A percentile compares a stretch with the other conserved stretches of the same genome.
Conservation (phyloP, 768 basidiomycete species). For the Terana coerulea region DNA sequence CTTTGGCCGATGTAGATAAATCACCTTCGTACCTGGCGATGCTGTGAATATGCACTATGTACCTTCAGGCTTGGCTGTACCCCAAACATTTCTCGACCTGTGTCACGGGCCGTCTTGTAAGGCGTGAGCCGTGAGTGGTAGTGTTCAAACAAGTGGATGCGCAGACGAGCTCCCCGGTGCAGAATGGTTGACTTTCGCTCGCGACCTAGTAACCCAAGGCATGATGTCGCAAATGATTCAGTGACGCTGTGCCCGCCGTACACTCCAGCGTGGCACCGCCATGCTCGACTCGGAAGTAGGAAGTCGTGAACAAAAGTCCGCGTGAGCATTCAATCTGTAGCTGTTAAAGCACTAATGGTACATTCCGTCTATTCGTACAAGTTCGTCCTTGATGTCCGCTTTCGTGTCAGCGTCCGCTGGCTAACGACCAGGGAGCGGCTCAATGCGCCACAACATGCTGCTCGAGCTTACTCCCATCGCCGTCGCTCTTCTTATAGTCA, state of each 20-base stretch:
- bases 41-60: not conserved
- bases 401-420: not conserved
- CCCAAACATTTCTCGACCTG: too few relatives aligned
- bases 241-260: too few relatives aligned
- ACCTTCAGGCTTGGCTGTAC: too few relatives aligned
- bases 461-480: not conserved
- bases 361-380: not conserved
- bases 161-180: not conserved
- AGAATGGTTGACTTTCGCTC: too few relatives aligned
- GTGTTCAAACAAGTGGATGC: not conserved
- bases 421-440: not conserved
- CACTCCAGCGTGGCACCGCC: too few relatives aligned
- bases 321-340: not conserved
- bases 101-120: too few relatives aligned
- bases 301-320: not conserved
- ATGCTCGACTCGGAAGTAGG: not conserved
- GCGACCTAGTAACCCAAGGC: too few relatives aligned
- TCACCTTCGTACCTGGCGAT: not conserved
- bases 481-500: constrained; percentile 54
- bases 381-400: not conserved
- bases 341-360: not conserved
- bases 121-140: not conserved
- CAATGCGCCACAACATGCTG: not conserved
- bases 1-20: too few relatives aligned
- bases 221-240: too few relatives aligned